Base-by-base conservation (phyloP, 306 rosid genomes). In the Echinosophora koreensis region DNA sequence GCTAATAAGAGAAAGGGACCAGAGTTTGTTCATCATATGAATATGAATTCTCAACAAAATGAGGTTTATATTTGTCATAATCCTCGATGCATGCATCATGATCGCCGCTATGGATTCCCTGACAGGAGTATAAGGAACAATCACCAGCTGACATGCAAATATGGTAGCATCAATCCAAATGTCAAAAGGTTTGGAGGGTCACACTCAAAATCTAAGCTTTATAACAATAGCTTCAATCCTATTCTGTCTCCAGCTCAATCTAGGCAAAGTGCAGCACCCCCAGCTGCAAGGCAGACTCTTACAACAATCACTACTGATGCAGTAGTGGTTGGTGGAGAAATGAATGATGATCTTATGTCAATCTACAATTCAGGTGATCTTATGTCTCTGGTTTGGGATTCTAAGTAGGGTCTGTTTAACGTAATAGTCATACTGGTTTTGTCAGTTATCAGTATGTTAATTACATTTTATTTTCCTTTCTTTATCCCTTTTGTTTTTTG, bases 1-100 rank as follows among this genome's bases (percentile, higher is more conserved):
- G 37, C 35, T 70, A 39, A 69, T 17, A 79, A 58, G 32, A 63
- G 78, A 72, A 72, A 80, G 17, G 50, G 5, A 9, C 22, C 22
- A 22, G 65, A 64, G 1, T 4, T 8, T 15, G 18, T 47, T 55
- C 42, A 73, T 55, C 42, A 73, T 28, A 47, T 12, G 7, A 28
- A 2, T 28, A 18, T 59, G 22, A 22, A 22, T 41, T 3, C 28
- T 60, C 8, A 55, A 8, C 8, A 55, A 8, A 22, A 44, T 60
- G 83, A 30, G 58, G 8, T 14, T 3, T 52, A 62, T 22, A 28
- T 42, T 1, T 65, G 67, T 41, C 5, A 8, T 8, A 46, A 49
- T 61, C 3, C 17, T 52, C 14, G 58, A 0, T 47, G 42, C 76
- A 11, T 49, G 11, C 13, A 47, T 13, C 50, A 61, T 34, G 52